Evolutionary conservation across 2,329 filamentous ascomycete genomes (phyloP).

Genomic region (Gyromitra esculenta): DNA sequence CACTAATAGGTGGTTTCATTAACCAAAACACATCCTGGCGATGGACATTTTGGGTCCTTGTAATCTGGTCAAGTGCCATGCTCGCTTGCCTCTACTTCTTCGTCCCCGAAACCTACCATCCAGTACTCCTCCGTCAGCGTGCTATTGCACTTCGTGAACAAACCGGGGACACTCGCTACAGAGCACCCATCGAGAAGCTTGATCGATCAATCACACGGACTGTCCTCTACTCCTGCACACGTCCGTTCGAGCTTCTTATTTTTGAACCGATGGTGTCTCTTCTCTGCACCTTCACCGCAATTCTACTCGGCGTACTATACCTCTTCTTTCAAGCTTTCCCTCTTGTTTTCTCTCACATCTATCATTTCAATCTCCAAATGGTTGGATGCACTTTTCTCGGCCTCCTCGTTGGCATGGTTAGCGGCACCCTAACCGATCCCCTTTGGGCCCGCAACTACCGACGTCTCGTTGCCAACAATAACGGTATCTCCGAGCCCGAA

Average conservation of each 20-base stretch:
- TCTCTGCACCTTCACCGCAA: conserved; percentile 82
- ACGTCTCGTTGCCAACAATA: conserved; percentile 68
- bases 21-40: conserved; percentile 78
- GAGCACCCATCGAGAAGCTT: conserved; percentile 78
- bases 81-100: conserved; percentile 73
- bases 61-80: conserved; percentile 80
- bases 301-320: conserved; percentile 87
- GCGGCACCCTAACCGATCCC: conserved; percentile 71
- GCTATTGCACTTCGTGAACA: conserved; percentile 74
- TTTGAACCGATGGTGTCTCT: conserved; percentile 86
- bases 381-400: conserved; percentile 81
- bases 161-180: conserved; percentile 80
- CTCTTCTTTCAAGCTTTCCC: conserved; percentile 91
- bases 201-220: conserved; percentile 73
- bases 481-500: conserved; percentile 79
- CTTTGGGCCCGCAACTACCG: conserved; percentile 72
- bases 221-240: conserved; percentile 69
- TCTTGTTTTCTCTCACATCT: conserved; percentile 77
- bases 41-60: conserved; percentile 84
- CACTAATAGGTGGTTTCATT: conserved; percentile 79
- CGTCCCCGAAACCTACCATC: conserved; percentile 88
- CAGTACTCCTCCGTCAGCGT: conserved; percentile 77
- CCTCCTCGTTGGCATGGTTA: conserved; percentile 73
- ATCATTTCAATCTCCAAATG: conserved; percentile 82
- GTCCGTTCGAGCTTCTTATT: conserved; percentile 73